Percentiles rank a stretch among this genome's conserved stretches.
These are phyloP conservation scores for Panicum virgatum DNA, from an alignment of 202 grass and related monocot species.

Conservation along the genomic window DNA sequence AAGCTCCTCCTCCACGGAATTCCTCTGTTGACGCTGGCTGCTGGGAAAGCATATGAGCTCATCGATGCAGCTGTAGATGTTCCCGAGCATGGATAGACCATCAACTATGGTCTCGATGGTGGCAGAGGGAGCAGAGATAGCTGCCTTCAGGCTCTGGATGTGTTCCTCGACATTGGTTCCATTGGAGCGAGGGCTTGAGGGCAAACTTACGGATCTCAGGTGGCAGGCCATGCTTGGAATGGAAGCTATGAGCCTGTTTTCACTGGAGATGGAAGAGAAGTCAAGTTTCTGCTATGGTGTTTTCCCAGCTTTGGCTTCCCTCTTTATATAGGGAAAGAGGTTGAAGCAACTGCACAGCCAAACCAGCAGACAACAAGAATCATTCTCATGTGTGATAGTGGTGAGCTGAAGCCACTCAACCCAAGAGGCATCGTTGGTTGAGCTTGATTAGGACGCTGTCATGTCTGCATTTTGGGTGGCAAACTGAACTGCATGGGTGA, in stretches of 20 bases:
- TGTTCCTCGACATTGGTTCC: conserved; percentile 43
- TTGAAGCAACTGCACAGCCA: not conserved
- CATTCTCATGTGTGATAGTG: not conserved
- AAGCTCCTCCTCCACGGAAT: conserved; percentile 47
- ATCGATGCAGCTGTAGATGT: conserved; percentile 46
- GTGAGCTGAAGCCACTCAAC: not conserved
- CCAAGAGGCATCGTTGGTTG: not conserved
- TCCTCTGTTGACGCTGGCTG: conserved; percentile 51
- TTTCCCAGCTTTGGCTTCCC: not conserved
- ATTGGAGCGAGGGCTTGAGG: conserved; percentile 27
- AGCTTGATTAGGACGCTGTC: conserved; percentile 21
- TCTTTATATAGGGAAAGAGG: conserved; percentile 25
- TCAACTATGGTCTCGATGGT: conserved; percentile 31
- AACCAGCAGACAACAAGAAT: not conserved
- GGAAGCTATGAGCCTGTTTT: conserved; percentile 41
- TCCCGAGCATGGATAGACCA: conserved; percentile 18
- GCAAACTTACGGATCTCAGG: conserved; percentile 51
- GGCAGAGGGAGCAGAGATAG: conserved; percentile 10
- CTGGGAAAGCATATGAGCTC: conserved; percentile 42
- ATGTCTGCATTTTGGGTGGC: not conserved
- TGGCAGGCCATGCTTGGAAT: conserved; percentile 38
- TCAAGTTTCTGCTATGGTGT: not conserved
- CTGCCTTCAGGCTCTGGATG: conserved; percentile 38
- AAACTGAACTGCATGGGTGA: not conserved
- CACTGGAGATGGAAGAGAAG: not conserved